Conservation (phyloP, 2,329 filamentous ascomycete species). For the Phyllosticta paracitricarpa region DNA sequence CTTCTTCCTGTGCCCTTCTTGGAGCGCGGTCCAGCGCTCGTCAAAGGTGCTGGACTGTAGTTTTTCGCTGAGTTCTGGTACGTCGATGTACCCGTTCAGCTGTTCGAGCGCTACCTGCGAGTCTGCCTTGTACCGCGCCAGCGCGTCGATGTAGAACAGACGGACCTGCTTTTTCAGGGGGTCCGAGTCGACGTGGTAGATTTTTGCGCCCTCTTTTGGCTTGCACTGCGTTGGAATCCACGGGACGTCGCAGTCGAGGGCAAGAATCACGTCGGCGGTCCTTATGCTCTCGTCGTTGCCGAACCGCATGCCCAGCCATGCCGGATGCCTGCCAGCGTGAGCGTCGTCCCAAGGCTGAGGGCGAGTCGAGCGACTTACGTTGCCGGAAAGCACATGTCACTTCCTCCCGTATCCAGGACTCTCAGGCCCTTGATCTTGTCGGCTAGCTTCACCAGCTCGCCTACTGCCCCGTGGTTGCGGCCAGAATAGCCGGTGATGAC, state of each 20-base stretch:
- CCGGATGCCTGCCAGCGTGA: conserved; percentile 38
- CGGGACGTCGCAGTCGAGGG: conserved; percentile 82
- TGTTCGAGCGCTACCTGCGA: conserved; percentile 54
- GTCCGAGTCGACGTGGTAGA: conserved; percentile 58
- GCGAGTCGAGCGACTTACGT: not conserved
- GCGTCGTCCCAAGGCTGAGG: not conserved
- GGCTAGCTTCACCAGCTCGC: conserved; percentile 55
- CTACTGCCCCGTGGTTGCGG: conserved; percentile 54
- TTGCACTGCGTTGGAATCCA: conserved; percentile 77
- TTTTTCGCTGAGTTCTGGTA: conserved; percentile 31
- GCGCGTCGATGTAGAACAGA: conserved; percentile 47
- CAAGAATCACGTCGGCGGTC: conserved; percentile 72
- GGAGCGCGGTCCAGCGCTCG: conserved; percentile 45
- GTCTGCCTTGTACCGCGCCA: conserved; percentile 42
- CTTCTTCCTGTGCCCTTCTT: conserved; percentile 48
- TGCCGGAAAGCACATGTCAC: conserved; percentile 70
- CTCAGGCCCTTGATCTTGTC: conserved; percentile 57
- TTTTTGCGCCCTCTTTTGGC: conserved; percentile 45
- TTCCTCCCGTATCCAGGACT: conserved; percentile 66
- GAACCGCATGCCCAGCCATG: conserved; percentile 54
- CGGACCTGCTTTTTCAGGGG: conserved; percentile 55
- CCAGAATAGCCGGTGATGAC: conserved; percentile 63
- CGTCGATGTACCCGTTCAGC: conserved; percentile 52
- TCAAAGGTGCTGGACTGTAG: conserved; percentile 32
- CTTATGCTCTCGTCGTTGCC: conserved; percentile 64